Conservation (phyloP, 2,329 filamentous ascomycete genomes). For the Monilinia vaccinii-corymbosi region DNA sequence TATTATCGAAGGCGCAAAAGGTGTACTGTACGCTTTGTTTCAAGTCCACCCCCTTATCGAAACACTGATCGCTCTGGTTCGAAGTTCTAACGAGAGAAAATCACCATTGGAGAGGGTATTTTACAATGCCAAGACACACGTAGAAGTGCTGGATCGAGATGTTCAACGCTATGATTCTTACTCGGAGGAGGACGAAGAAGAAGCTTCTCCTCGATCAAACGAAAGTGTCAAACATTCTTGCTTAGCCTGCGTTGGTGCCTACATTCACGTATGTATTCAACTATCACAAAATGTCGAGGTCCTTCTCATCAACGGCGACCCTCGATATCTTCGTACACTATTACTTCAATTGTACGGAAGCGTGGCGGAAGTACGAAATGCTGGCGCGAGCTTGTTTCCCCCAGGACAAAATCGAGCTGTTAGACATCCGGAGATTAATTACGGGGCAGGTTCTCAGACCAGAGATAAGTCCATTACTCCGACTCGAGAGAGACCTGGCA, state of each 20-base stretch:
- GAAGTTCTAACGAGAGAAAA: slow-evolving; percentile 49
- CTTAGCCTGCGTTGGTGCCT: slow-evolving; percentile 53
- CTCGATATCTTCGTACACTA: slow-evolving; percentile 56
- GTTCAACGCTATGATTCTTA: slow-evolving; percentile 51
- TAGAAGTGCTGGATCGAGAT: slow-evolving; percentile 56
- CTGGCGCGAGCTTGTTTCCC: slow-evolving; percentile 22
- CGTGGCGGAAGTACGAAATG: slow-evolving; percentile 52
- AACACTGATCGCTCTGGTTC: slow-evolving; percentile 52
- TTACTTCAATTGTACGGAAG: slow-evolving; percentile 57
- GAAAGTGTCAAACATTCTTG: slow-evolving; percentile 56
- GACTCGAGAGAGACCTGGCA: slow-evolving; percentile 39
- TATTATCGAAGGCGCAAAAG: slow-evolving; percentile 55
- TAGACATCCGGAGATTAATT: slow-evolving; percentile 20
- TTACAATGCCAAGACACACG: slow-evolving; percentile 58
- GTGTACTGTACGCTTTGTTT: slow-evolving; percentile 57
- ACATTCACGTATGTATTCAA: slow-evolving; percentile 55
- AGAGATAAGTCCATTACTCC: slow-evolving; percentile 46
- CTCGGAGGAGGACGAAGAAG: slow-evolving; percentile 40
- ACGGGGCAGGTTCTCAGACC: slow-evolving; percentile 42
- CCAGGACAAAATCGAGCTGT: slow-evolving; percentile 10
- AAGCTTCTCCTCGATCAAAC: slow-evolving; percentile 43
- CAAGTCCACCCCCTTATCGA: slow-evolving; percentile 61
- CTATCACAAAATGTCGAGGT: slow-evolving; percentile 53
- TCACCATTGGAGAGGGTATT: slow-evolving; percentile 59
- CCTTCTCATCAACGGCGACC: slow-evolving; percentile 56